phyloP scores from a whole-genome alignment of 352 stramenopile genomes.

The Saprolegnia parasitica region DNA sequence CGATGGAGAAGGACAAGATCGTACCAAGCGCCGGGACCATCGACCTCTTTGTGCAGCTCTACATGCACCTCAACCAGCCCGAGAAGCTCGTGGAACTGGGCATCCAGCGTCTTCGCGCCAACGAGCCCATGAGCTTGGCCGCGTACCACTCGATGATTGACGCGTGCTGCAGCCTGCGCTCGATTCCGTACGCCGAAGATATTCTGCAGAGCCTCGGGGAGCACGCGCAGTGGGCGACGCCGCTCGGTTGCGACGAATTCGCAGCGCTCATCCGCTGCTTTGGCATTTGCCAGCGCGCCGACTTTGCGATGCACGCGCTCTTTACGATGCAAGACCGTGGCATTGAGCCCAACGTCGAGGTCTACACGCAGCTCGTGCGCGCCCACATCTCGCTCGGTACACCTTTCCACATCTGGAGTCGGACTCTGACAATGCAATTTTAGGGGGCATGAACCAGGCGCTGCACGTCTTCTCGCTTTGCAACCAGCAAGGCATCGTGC shows the following conservation, averaged over 20 bases:
- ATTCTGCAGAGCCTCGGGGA: constrained; percentile 49
- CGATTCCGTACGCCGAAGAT: constrained; percentile 42
- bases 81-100: constrained; percentile 50
- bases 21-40: constrained; percentile 57
- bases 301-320: constrained; percentile 55
- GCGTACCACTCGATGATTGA: constrained; percentile 73
- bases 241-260: constrained; percentile 41
- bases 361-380: constrained; percentile 72
- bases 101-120: constrained; percentile 38
- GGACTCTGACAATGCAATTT: not conserved
- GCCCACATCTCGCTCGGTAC: constrained; percentile 44
- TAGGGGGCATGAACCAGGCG: constrained; percentile 52
- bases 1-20: constrained; percentile 71
- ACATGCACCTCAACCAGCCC: constrained; percentile 66
- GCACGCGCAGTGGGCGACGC: constrained; percentile 27
- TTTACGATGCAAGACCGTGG: constrained; percentile 58
- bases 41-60: constrained; percentile 77
- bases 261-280: constrained; percentile 57
- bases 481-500: constrained; percentile 43
- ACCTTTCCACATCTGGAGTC: not conserved
- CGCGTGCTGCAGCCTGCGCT: constrained; percentile 53
- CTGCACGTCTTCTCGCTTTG: constrained; percentile 66
- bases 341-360: constrained; percentile 40
- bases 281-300: constrained; percentile 50
- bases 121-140: constrained; percentile 54